Evolutionary conservation across 1,284 basidiomycete species (phyloP), one percentile per base, ranked within the genome.

Genomic region (Xerocomus tenax): DNA sequence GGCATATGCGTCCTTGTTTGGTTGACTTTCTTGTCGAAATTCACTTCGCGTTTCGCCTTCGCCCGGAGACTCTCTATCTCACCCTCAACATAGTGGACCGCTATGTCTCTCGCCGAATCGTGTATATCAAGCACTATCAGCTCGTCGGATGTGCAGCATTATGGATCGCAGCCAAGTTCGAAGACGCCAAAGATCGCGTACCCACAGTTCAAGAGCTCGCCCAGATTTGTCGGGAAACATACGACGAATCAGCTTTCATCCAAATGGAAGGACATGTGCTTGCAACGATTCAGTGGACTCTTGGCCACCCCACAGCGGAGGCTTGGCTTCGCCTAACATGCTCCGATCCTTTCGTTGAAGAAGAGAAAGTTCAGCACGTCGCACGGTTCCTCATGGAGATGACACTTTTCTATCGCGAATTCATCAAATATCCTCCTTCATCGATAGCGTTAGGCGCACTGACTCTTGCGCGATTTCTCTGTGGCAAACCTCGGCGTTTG

Each of bases 11-110:
- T n/a, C 91, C 93, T 23, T 96, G 91, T 74, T 82, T 99, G 39
- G 92, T 98, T 64, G 96, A 99, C 69, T 99, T 98, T 69, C 81
- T 99, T 61, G 88, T 99, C 66, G 96, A 98, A 71, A 91, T 98
- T 58, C 96, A 99, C 72, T 92, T 95, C 65, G 91, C 89, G 56
- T 94, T 97, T 74, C 82, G 93, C 40, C 82, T 99, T 38, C 91
- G 95, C 32, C 93, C 96, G 9, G 96, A 99, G 73, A 98, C 96
- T 2, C 81, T 99, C 53, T 98, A 97, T 71, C 87, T 99, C 65
- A 90, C 95, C 23, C 81, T 98, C 72, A 98, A 98, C 76, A 95
- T 99, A 66, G 86, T 98, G 68, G 96, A 99, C 71, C 92, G 96
- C 60, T 99, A 98, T 70, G 91, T 98, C 26, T 98, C 96, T 47